Conservation (phyloP, 352 stramenopile species). For the Poterioochromonas sp. region DNA sequence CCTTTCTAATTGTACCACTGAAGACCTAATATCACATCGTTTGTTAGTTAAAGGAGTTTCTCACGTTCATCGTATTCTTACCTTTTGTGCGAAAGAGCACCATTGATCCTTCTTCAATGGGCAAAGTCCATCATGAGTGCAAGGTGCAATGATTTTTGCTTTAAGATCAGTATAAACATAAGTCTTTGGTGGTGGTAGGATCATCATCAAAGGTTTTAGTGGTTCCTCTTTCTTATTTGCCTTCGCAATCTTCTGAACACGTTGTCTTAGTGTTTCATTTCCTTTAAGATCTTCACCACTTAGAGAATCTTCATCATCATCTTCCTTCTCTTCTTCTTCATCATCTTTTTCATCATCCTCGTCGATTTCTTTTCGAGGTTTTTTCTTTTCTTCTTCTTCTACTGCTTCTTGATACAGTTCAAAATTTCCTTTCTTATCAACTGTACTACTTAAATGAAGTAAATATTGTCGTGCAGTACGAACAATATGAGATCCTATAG, state of each 20-base stretch:
- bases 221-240: background rate
- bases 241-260: too few relatives aligned
- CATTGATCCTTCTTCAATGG: background rate
- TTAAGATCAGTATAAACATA: background rate
- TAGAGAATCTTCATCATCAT: background rate
- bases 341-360: background rate
- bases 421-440: background rate
- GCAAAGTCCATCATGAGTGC: conserved; percentile 18
- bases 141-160: background rate
- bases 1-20: conserved; percentile 18
- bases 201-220: background rate
- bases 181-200: background rate
- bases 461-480: conserved; percentile 12
- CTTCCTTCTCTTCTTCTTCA: background rate
- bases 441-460: background rate
- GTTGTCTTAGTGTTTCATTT: too few relatives aligned
- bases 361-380: background rate
- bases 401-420: background rate
- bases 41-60: too few relatives aligned
- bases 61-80: too few relatives aligned
- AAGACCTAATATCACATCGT: background rate
- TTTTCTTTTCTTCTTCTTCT: too few relatives aligned
- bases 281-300: too few relatives aligned
- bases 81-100: conserved; percentile 16
- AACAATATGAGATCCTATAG: conserved; percentile 9